These are phyloP conservation scores for Trichosporon sp. DNA, from an alignment of 1,284 basidiomycete species.

Conservation along the genomic window DNA sequence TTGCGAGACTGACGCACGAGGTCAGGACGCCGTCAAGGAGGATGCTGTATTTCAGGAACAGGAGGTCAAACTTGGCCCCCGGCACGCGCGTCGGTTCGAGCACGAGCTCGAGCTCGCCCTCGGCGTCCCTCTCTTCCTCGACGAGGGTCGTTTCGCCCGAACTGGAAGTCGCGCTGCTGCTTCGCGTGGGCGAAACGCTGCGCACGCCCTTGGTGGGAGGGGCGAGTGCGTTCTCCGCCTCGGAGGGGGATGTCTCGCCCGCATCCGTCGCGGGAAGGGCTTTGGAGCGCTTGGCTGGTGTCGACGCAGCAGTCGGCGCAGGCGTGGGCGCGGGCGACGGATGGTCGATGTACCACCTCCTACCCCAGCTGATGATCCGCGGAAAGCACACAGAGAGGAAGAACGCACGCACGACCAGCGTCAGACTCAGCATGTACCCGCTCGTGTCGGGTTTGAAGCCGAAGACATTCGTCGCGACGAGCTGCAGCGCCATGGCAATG, in stretches of 20 bases:
- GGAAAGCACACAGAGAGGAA: conserved; percentile 54
- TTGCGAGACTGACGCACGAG: conserved; percentile 36
- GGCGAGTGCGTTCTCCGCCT: not conserved
- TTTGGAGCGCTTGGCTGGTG: not conserved
- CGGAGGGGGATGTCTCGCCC: not conserved
- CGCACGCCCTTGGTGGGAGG: not conserved
- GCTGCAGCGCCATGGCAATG: conserved; percentile 51
- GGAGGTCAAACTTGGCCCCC: conserved; percentile 51
- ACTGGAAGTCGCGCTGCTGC: too few species aligned
- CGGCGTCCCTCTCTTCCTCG: conserved; percentile 26
- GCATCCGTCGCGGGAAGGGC: too few species aligned
- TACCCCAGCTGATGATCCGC: conserved; percentile 45
- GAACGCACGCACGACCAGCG: conserved; percentile 45
- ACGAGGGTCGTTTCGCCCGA: conserved; percentile 2
- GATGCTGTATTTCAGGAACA: conserved; percentile 52
- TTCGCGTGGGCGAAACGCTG: not conserved
- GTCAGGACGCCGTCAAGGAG: conserved; percentile 53
- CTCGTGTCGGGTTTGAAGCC: conserved; percentile 45
- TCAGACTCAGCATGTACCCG: conserved; percentile 46
- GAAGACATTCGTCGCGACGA: conserved; percentile 49
- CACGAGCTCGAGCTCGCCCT: conserved; percentile 29
- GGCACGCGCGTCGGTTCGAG: conserved; percentile 35
- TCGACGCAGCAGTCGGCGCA: too few species aligned
- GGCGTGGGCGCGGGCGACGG: conserved; percentile 9
- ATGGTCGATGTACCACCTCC: conserved; percentile 27